These are phyloP conservation scores for Penicillium sp. DNA, from an alignment of 2,329 filamentous ascomycete genomes.

Conservation along the genomic window DNA sequence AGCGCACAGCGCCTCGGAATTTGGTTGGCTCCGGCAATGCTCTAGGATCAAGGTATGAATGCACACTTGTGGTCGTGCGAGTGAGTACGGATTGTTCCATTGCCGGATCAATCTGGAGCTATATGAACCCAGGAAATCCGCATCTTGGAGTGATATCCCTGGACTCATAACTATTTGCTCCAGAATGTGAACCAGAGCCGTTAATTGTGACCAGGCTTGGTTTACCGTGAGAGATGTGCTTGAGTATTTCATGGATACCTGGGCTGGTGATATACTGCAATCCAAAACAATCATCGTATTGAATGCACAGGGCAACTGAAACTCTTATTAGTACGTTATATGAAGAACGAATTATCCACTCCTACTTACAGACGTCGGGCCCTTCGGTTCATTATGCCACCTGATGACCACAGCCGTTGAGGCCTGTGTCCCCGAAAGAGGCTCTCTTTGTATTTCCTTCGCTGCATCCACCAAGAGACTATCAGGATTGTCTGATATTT, in stretches of 20 bases:
- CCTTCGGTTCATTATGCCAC: background rate
- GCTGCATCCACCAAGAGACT: background rate
- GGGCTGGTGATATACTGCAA: background rate
- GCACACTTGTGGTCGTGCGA: background rate
- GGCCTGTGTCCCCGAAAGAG: background rate
- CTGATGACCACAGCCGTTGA: background rate
- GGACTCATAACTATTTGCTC: background rate
- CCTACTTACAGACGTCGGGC: background rate
- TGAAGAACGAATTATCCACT: background rate
- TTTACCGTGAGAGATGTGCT: background rate
- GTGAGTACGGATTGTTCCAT: constrained; percentile 1
- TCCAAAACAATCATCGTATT: background rate
- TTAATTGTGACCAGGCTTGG: constrained; percentile 2
- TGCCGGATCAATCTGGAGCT: background rate
- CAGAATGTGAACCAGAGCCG: background rate
- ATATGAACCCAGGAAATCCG: background rate
- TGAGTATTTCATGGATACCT: background rate
- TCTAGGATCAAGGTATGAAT: constrained; percentile 5
- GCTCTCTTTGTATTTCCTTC: background rate
- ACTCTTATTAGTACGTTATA: background rate
- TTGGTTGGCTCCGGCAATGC: constrained; percentile 3
- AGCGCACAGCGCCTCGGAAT: constrained; percentile 15
- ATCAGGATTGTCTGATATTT: background rate
- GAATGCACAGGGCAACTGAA: background rate
- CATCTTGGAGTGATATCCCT: background rate